Base-by-base conservation (phyloP, 2,329 filamentous ascomycete genomes). In the Neurospora sp. region DNA sequence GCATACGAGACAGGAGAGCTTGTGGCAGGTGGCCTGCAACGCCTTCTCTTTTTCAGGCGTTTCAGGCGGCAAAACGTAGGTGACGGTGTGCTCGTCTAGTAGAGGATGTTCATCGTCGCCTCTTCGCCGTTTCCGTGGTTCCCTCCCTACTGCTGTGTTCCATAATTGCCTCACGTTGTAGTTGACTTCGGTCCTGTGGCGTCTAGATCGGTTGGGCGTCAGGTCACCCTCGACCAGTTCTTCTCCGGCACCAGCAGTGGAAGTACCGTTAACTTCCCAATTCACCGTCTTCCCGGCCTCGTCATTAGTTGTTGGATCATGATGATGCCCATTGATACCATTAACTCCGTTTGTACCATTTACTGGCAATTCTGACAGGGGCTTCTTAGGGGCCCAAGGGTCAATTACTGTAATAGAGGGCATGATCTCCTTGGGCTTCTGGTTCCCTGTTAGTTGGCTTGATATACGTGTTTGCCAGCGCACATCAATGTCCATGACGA, bases 121-220 rank as follows among this genome's bases (percentile, higher is more conserved):
- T 69, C 78, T 79, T 69, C 80, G 80, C n/a, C 81, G 81, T 72
- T 83, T 84, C 71, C 81, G 82, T 19, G 77, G 75, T 62, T 84
- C 83, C 73, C 82, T 85, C 4, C 86, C 86, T 68, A 86, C 82
- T 6, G 86, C 85, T 73, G 86, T 84, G 73, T 87, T 85, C 76
- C 84, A 88, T 17, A 89, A 78, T 12, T 84, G 80, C 75, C 88
- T 89, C 43, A 89, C 77, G 72, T 89, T 89, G 75, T 89, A 89
- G 71, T 85, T 84, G 69, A 82, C 83, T 57, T 80, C 80, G 19
- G 78, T 81, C 68, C 86, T 82, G 17, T 80, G 78, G 62, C 86
- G 82, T 19, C 87, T 77, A 1, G 84, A 83, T 70, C 86, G 82
- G 68, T 81, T 85, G 0, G 85, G 85, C 2, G 85, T 87, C 15